These are phyloP conservation scores for Phialophora expanda DNA, from an alignment of 2,329 filamentous ascomycete species.

Conservation along the genomic window DNA sequence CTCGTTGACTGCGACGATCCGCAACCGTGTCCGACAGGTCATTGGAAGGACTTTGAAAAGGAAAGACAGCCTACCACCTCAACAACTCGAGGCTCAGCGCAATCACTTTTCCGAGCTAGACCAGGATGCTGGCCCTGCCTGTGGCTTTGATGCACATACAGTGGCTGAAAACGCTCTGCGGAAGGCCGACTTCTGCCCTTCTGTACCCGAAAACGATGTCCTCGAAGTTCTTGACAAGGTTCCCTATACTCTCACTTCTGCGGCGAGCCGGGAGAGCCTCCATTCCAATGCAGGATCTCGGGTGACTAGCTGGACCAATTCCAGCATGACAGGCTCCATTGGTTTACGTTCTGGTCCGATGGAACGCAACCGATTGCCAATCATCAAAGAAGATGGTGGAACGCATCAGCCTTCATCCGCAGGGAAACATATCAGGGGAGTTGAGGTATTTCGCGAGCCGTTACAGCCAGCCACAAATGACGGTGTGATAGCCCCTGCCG, in stretches of 20 bases:
- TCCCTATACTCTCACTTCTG: conserved; percentile 24
- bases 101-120: conserved; percentile 39
- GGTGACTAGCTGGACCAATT: conserved; percentile 57
- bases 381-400: conserved; percentile 51
- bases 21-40: conserved; percentile 49
- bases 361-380: conserved; percentile 48
- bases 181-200: conserved; percentile 22
- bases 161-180: conserved; percentile 16
- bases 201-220: conserved; percentile 19
- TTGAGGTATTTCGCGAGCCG: conserved; percentile 42
- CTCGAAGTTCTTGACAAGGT: conserved; percentile 31
- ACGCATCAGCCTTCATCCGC: conserved; percentile 41
- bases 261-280: conserved; percentile 35
- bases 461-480: conserved; percentile 36
- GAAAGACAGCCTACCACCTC: conserved; percentile 37
- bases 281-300: conserved; percentile 45
- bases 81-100: conserved; percentile 39
- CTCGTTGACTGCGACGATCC: conserved; percentile 49
- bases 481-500: conserved; percentile 30
- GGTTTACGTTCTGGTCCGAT: conserved; percentile 41
- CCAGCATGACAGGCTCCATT: conserved; percentile 49
- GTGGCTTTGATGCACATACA: conserved; percentile 31
- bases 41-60: conserved; percentile 45
- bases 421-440: conserved; percentile 41
- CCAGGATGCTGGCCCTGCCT: conserved; percentile 28